Conservation (phyloP, 2,329 filamentous ascomycete genomes). For the Trichoderma pleuroti region DNA sequence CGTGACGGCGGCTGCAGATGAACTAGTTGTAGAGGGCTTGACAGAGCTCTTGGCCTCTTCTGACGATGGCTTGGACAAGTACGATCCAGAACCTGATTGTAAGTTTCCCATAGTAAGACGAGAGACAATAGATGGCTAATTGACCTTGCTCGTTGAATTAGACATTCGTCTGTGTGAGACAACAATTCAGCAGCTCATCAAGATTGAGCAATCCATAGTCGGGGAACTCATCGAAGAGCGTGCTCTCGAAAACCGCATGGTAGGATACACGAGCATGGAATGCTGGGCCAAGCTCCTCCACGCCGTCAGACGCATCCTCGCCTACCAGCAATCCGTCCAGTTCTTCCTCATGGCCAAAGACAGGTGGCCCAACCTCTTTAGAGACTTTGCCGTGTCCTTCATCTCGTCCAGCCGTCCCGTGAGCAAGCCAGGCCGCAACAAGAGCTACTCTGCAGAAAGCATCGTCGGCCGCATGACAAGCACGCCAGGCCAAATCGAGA, state of each 20-base stretch:
- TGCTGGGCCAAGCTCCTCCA: background rate
- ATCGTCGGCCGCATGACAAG: background rate
- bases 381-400: background rate
- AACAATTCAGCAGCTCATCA: background rate
- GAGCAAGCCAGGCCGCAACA: background rate
- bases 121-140: too few relatives aligned
- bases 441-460: background rate
- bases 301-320: background rate
- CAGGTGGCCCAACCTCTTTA: background rate
- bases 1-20: background rate
- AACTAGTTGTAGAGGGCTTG: background rate
- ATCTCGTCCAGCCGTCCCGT: background rate
- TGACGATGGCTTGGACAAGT: background rate
- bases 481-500: too few relatives aligned
- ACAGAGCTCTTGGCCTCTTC: background rate
- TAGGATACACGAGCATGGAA: background rate
- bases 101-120: background rate
- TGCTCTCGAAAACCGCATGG: background rate
- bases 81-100: background rate
- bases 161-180: background rate
- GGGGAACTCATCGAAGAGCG: background rate
- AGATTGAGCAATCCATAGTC: background rate
- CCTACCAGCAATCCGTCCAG: background rate
- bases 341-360: background rate
- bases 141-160: background rate